Evolutionary conservation across 257 asterid genomes (phyloP), one percentile per base, ranked within the genome.

Genomic region (Gardenia jasminoides): DNA sequence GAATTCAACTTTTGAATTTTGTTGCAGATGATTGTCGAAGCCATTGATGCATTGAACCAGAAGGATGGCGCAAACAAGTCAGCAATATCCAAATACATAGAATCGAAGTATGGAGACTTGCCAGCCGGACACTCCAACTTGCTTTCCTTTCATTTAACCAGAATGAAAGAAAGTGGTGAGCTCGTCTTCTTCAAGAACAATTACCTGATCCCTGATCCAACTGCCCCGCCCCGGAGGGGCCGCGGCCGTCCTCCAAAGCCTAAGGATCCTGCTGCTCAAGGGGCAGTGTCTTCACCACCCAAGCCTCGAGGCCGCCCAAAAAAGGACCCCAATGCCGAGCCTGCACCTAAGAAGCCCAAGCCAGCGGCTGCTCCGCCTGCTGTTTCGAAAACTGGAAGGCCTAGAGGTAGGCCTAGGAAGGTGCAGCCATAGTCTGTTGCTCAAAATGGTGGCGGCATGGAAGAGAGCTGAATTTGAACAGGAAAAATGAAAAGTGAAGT

Each of bases 381-480:
- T 47, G 84, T 82, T 31, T 85, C 93, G 0, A 79, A 75, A 78
- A 61, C 88, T 1, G 91, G 89, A 69, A 80, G 89, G 92, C 97
- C 97, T 6, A 90, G 97, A 86, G 97, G 97, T 13, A 84, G 97
- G 82, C 97, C 97, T 2, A 90, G 90, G 87, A 92, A 91, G 88
- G 95, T 83, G 77, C 80, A 83, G 80, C 89, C 91, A 36, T 20
- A 80, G 44, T 13, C 41, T 36, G 83, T n/a, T 11, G 83, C 90
- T 77, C 41, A 36, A 36, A 36, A 36, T 36, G 82, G 78, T 56
- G 47, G 78, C 47, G 46, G 74, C 16, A 48, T 81, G 16, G 66
- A 70, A 72, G 78, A 71, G 48, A 80, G 79, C 78, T 83, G 78
- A 83, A 67, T 22, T 4, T 65, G 30, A 20, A 28, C 4, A 36